A percentile compares a stretch with the other conserved stretches of the same genome.
These are phyloP conservation scores for Cryptomeria japonica DNA, from an alignment of 75 land plant genomes.

Conservation along the genomic window DNA sequence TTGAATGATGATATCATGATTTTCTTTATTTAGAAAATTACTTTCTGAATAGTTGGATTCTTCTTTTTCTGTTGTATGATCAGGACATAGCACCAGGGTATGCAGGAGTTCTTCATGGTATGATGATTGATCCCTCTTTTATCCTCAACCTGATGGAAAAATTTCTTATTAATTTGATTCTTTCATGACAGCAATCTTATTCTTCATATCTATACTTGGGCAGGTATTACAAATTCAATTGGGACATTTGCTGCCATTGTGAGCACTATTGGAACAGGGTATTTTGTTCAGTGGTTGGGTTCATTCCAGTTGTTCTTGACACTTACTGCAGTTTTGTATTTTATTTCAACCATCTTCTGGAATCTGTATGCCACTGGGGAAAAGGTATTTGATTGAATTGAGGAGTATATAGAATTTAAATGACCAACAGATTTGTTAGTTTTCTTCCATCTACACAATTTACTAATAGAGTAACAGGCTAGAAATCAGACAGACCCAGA, in stretches of 20 bases:
- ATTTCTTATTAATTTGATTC: neutral
- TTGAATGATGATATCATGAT: neutral
- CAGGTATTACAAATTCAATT: conserved; percentile 89
- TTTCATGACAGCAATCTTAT: neutral
- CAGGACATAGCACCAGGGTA: conserved; percentile 95
- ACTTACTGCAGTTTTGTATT: conserved; percentile 74
- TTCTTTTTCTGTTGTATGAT: neutral
- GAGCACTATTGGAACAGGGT: conserved; percentile 93
- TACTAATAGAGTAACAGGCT: neutral
- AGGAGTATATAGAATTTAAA: neutral
- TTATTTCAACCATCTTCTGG: conserved; percentile 64
- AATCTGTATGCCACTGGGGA: conserved; percentile 58
- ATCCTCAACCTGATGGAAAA: neutral
- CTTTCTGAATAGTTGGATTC: neutral
- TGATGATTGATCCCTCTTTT: conserved; percentile 18
- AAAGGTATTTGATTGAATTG: conserved; percentile 25
- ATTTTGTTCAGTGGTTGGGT: conserved; percentile 93
- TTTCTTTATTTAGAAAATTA: neutral
- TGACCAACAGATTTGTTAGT: neutral
- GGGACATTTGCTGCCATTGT: conserved; percentile 92
- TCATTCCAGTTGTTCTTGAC: conserved; percentile 91
- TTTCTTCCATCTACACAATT: neutral
- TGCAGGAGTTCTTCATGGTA: conserved; percentile 98
- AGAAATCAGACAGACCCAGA: neutral
- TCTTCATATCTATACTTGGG: conserved; percentile 4